Base-by-base conservation (phyloP, 768 basidiomycete species). In the Boletellus ananas region DNA sequence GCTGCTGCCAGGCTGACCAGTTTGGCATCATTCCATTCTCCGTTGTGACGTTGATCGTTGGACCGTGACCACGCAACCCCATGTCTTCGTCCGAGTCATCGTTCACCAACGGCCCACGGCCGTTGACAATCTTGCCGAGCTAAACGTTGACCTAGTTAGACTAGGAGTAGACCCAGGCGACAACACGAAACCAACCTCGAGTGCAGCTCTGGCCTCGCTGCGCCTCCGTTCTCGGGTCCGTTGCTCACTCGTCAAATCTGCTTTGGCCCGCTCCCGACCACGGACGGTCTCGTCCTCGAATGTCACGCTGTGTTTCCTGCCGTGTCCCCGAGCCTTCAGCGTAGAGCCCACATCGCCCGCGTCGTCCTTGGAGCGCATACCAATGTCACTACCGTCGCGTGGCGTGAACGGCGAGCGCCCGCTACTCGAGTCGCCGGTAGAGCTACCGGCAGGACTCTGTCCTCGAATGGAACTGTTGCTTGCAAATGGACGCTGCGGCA, bases 71-170 rank as follows among this genome's bases (percentile, higher is more conserved):
- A 16, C 45, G 52, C 23, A 23, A 23, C 6, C 23, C 23, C 23
- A 23, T 23, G 72, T 75, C 55, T 55, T 74, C 76, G 63, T 72
- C 77, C 47, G 57, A 55, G 35, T 78, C 77, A 18, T 81, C 76
- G 39, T 76, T 75, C 42, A 79, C 70, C 36, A 83, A 63, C 3
- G 87, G 84, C 16, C 81, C 83, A 31, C 75, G 81, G 6, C 90
- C 88, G 62, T 93, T 90, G 59, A 92, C 81, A 41, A 90, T 85
- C 54, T 90, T 89, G n/a, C 91, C 90, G 34, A 92, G 81, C 91
- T 92, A 43, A 33, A 13, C 5, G 31, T 9, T 6, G 6, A 25
- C 12, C 61, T 5, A 62, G 35, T 33, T 42, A 23, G 16, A 52
- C 23, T 6, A 23, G 23, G 23, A 23, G 23, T 3, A 14, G 18